Base-by-base conservation (phyloP, 2,329 filamentous ascomycete genomes). In the Chaetomium olivaceum region DNA sequence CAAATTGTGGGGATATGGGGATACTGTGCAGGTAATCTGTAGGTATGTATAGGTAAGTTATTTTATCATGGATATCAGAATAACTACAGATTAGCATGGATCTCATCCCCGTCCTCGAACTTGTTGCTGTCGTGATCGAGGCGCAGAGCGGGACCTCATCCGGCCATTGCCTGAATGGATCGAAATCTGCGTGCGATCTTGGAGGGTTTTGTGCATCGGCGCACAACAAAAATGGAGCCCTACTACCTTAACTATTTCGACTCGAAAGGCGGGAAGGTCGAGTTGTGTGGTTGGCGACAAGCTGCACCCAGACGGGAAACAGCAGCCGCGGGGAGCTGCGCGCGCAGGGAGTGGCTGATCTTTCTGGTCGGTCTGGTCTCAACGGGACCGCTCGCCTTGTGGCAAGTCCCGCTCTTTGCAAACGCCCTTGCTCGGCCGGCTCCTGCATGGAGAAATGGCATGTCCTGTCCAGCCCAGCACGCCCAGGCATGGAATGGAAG, bases 381-480 rank as follows among this genome's bases (percentile, higher is more conserved):
- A n/a, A 58, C 50, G 33, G 65, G 68, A 69, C 68, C 68, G 68
- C 66, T 69, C 68, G 68, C 68, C 68, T 69, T 69, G 68, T 66
- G 68, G 68, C 64, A 65, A 69, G 65, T 67, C 62, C 59, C 62
- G 65, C 62, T 54, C 55, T 12, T 25, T 31, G 46, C 59, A 67
- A 62, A 64, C 54, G 50, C 62, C 52, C 48, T 39, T 36, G 51
- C 21, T 67, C 58, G 46, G 23, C 9, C 14, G 9, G 25, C 46
- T 25, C 46, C 58, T 64, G 62, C 61, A 66, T 29, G 27, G 27
- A 29, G 27, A 29, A 29, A 25, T 23, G 36, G 21, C 31, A 54
- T 16, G 31, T 31, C 31, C 31, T 16, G 3, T 43, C 39, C 39
- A 43, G 16, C 39, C 39, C 39, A n/a, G n/a, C n/a, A n/a, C n/a